Percentiles rank a stretch among this genome's conserved stretches.
Evolutionary conservation across 805 yeast genomes (phyloP).

Genomic region (Cyberlindnera maclurae): DNA sequence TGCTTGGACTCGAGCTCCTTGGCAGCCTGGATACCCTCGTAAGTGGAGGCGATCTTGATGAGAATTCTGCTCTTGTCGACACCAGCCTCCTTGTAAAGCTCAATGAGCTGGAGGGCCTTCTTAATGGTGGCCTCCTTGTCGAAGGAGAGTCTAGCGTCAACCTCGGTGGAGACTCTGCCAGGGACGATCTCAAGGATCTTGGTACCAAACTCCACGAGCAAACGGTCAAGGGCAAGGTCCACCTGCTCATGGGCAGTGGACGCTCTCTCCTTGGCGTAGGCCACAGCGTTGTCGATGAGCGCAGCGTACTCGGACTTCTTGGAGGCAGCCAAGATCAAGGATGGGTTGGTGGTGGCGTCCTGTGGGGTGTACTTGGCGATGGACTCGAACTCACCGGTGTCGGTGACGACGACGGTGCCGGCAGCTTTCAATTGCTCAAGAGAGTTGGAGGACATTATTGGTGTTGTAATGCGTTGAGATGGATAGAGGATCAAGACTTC

Average conservation of each 20-base stretch:
- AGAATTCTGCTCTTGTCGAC: conserved; percentile 83
- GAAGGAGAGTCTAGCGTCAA: conserved; percentile 95
- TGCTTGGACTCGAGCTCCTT: conserved; percentile 86
- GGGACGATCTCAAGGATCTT: conserved; percentile 93
- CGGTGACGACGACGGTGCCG: conserved; percentile 96
- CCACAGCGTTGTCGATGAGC: conserved; percentile 86
- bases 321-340: conserved; percentile 92
- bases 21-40: conserved; percentile 99
- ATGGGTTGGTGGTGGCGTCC: conserved; percentile 99
- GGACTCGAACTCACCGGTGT: conserved; percentile 97
- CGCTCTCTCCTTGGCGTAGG: conserved; percentile 67
- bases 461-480: no score
- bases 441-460: conserved; percentile 46
- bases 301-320: conserved; percentile 84
- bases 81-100: conserved; percentile 78
- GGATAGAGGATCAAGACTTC: no score
- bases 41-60: conserved; percentile 95
- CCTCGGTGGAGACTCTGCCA: conserved; percentile 99
- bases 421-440: conserved; percentile 90
- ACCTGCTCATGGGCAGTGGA: conserved; percentile 51
- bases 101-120: conserved; percentile 90
- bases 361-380: conserved; percentile 98
- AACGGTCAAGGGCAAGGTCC: conserved; percentile 77
- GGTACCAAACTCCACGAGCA: conserved; percentile 93
- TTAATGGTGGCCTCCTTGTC: conserved; percentile 89